These are phyloP conservation scores for Luzula sylvatica DNA, from an alignment of 176 grass and related monocot species.

Conservation along the genomic window DNA sequence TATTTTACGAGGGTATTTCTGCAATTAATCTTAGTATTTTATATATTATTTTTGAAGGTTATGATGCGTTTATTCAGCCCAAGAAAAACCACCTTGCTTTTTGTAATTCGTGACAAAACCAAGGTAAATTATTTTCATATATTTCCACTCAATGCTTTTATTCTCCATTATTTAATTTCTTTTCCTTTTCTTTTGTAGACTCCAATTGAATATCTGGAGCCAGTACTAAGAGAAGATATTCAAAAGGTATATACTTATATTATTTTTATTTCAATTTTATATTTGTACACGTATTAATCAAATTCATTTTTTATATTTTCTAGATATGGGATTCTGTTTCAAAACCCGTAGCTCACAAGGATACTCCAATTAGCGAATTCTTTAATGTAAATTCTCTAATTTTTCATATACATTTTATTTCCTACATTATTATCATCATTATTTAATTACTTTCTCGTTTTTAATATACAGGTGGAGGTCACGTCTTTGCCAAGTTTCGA, in stretches of 20 bases:
- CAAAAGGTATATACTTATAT: slow-evolving; percentile 40
- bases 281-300: slow-evolving; percentile 13
- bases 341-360: slow-evolving; percentile 75
- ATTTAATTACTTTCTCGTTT: slow-evolving; percentile 13
- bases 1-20: slow-evolving; percentile 6
- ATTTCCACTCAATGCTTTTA: not conserved
- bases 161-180: slow-evolving; percentile 12
- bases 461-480: slow-evolving; percentile 70
- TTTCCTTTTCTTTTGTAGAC: slow-evolving; percentile 37
- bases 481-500: slow-evolving; percentile 80
- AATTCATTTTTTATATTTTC: slow-evolving; percentile 13
- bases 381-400: slow-evolving; percentile 60
- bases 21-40: slow-evolving; percentile 4
- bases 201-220: slow-evolving; percentile 57
- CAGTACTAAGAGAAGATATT: slow-evolving; percentile 75
- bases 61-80: slow-evolving; percentile 60
- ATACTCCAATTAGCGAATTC: slow-evolving; percentile 70
- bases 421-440: not conserved
- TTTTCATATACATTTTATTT: not conserved
- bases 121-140: slow-evolving; percentile 39
- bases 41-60: slow-evolving; percentile 31
- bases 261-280: slow-evolving; percentile 12
- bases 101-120: slow-evolving; percentile 87
- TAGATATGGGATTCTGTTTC: slow-evolving; percentile 82
- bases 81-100: slow-evolving; percentile 50